phyloP scores from a whole-genome alignment of 1,284 basidiomycete genomes.

The Microbotryomycetes sp. region DNA sequence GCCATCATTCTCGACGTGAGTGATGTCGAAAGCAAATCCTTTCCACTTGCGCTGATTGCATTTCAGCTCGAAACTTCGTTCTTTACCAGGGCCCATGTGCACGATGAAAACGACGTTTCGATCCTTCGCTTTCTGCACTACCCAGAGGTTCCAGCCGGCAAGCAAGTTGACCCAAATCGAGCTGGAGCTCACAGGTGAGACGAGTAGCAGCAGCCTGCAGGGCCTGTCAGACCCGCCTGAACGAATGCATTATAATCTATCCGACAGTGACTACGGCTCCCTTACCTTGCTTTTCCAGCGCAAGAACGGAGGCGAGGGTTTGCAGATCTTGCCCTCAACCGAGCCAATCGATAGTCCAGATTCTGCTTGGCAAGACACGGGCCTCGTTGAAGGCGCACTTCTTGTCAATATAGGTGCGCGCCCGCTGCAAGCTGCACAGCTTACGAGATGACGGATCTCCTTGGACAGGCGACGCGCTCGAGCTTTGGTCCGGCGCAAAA shows the following conservation, averaged over 20 bases:
- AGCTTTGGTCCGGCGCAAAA: constrained; percentile 21
- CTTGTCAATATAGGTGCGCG: constrained; percentile 26
- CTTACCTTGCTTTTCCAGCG: constrained; percentile 25
- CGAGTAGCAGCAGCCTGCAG: not conserved
- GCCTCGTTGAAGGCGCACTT: constrained; percentile 15
- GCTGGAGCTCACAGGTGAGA: constrained; percentile 18
- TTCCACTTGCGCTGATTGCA: not conserved
- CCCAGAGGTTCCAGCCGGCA: constrained; percentile 7
- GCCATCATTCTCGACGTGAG: constrained; percentile 17
- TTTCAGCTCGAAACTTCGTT: constrained; percentile 15
- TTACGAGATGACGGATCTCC: too few relatives aligned
- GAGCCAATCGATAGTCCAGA: constrained; percentile 13
- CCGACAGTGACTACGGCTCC: constrained; percentile 14
- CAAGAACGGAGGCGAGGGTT: constrained; percentile 15
- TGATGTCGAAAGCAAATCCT: not conserved
- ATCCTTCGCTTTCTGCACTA: constrained; percentile 30
- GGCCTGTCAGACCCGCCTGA: not conserved
- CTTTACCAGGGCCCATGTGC: not conserved
- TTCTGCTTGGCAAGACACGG: constrained; percentile 15
- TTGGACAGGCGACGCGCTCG: constrained; percentile 11
- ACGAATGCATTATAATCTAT: not conserved
- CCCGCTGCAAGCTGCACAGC: too few relatives aligned
- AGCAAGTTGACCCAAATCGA: constrained; percentile 16
- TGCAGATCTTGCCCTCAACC: constrained; percentile 20
- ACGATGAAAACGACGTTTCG: constrained; percentile 1